Base-by-base conservation (phyloP, 352 stramenopile genomes). In the Sclerospora graminicola region DNA sequence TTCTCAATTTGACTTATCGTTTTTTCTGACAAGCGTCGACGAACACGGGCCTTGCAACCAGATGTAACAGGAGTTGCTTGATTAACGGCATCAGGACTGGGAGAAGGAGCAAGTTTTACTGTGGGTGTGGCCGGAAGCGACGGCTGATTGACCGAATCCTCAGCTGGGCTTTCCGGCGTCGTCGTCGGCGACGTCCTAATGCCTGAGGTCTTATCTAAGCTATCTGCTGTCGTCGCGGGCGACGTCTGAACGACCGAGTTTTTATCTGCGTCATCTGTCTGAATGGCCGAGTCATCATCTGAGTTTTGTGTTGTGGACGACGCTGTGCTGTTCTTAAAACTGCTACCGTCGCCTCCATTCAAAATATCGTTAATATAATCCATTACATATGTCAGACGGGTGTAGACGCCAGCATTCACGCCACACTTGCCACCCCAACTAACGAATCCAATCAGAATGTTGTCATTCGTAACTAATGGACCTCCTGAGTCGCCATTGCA, bases 401-500 rank as follows among this genome's bases (percentile, higher is more conserved):
- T 50, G 60, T 82, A 84, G 5, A 84, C 66, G 29, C 69, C 71
- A 1, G 68, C 54, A 6, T 61, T 52, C 26, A 63, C 58, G 20
- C 68, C 71, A 33, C 71, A 84, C 11, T 55, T 61, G 29, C 61
- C 66, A 5, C 71, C 69, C 71, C 63, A 84, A 41, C 68, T 82
- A 10, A 82, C 71, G 15, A 84, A 46, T 4, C 72, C 72, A 41
- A 84, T 55, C 9, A 81, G 38, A 34, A 48, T 66, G 27, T 74
- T 47, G 42, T 62, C 54, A 14, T 33, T 66, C 5, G 52, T 54
- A 18, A 82, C 58, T 11, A 84, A 51, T 4, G 72, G 64, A 11
- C 72, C 72, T 7, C 72, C 72, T 2, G 67, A 82, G 62, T 82
- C 72, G 23, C 72, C 69, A 36, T 79, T 75, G 62, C 72, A 84